Percentiles rank a stretch among this genome's conserved stretches.
phyloP scores from a whole-genome alignment of 2,329 filamentous ascomycete species.

The Amylocarpus encephaloides region DNA sequence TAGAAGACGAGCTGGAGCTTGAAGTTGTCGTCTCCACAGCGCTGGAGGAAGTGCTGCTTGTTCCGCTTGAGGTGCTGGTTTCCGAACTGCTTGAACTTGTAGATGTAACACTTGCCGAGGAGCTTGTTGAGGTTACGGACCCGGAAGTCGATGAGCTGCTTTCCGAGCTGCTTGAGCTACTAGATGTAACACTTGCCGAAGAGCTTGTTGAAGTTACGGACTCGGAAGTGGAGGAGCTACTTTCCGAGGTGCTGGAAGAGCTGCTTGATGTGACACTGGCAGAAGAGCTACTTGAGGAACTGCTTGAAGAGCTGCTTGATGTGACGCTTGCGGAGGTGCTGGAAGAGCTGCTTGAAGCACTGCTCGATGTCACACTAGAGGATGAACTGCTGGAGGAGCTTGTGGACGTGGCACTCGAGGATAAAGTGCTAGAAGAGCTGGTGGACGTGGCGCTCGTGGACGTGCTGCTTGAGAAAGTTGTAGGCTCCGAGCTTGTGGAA shows the following conservation, averaged over 20 bases:
- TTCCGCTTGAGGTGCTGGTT: background rate
- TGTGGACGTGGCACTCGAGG: background rate
- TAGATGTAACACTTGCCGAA: background rate
- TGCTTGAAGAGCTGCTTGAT: background rate
- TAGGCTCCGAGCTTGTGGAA: background rate
- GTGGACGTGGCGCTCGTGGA: background rate
- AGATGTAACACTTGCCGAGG: background rate
- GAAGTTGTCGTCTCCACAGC: background rate
- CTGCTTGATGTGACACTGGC: background rate
- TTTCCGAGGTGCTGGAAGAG: background rate
- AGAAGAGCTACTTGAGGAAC: background rate
- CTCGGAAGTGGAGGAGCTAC: background rate
- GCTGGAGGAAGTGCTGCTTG: background rate
- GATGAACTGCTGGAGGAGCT: background rate
- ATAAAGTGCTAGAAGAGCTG: background rate
- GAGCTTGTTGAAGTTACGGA: background rate
- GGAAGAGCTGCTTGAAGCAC: background rate
- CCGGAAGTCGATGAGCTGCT: background rate
- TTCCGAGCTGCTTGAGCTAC: background rate
- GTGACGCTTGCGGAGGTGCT: background rate
- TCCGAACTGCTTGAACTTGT: background rate
- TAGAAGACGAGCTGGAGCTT: background rate
- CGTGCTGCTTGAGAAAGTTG: background rate
- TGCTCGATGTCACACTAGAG: background rate
- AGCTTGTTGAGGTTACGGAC: background rate